These are phyloP conservation scores for Ilyonectria robusta DNA, from an alignment of 2,329 filamentous ascomycete genomes.

Conservation along the genomic window DNA sequence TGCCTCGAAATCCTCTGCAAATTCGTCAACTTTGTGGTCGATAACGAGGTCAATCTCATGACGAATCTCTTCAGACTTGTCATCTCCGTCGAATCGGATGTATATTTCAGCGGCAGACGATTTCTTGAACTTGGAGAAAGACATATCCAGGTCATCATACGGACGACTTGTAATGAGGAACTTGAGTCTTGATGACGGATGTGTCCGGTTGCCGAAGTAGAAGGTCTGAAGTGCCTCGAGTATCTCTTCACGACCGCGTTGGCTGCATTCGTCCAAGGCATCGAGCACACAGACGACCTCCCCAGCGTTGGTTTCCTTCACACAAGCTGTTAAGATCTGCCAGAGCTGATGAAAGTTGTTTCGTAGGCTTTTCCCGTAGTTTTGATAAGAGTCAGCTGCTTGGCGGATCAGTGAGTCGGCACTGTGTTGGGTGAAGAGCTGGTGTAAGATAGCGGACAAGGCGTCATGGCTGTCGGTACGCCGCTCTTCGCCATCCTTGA, in stretches of 20 bases:
- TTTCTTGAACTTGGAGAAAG: constrained; percentile 31
- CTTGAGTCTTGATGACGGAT: constrained; percentile 42
- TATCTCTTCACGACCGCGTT: constrained; percentile 35
- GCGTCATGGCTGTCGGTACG: neutral
- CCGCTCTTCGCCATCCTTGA: neutral
- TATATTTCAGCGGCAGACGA: constrained; percentile 24
- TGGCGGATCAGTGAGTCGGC: constrained; percentile 9
- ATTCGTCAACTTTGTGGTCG: constrained; percentile 34
- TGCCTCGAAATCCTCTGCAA: constrained; percentile 34
- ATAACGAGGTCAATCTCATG: constrained; percentile 53
- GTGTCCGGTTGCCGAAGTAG: constrained; percentile 7
- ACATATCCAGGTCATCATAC: constrained; percentile 40
- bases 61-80: constrained; percentile 45
- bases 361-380: neutral
- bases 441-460: neutral
- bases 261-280: neutral
- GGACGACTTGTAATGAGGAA: constrained; percentile 53
- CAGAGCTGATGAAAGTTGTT: constrained; percentile 25
- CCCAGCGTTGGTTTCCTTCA: neutral
- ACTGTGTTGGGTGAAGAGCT: neutral
- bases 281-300: neutral
- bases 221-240: constrained; percentile 44
- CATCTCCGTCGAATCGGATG: constrained; percentile 46
- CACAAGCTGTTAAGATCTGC: constrained; percentile 22
- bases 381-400: no score